Percentiles rank a stretch among this genome's conserved stretches.
Evolutionary conservation across 2,329 filamentous ascomycete species (phyloP).

Genomic region (Harringtonia aguacate): DNA sequence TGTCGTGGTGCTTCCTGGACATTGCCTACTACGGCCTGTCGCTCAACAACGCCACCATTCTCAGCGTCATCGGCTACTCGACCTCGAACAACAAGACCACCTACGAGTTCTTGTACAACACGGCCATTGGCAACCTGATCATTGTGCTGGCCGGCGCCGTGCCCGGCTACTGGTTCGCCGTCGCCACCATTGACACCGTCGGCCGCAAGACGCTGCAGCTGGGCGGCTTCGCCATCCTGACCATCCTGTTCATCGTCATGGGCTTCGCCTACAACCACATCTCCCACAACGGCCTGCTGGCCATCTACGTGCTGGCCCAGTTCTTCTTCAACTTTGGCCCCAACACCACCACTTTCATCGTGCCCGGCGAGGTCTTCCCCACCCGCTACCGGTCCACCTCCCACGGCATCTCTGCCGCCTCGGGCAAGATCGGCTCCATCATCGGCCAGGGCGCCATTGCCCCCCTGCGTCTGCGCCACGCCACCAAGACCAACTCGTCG

Average conservation of each 20-base stretch:
- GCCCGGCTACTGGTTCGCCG: slow-evolving; percentile 75
- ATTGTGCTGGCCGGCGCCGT: slow-evolving; percentile 70
- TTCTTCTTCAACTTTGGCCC: slow-evolving; percentile 52
- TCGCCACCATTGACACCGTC: slow-evolving; percentile 56
- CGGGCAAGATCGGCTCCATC: slow-evolving; percentile 45
- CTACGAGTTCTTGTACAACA: slow-evolving; percentile 63
- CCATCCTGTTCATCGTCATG: slow-evolving; percentile 50
- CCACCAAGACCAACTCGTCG: slow-evolving; percentile 22
- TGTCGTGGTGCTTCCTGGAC: slow-evolving; percentile 71
- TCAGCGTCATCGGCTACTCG: slow-evolving; percentile 61
- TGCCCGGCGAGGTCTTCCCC: slow-evolving; percentile 46
- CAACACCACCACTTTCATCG: slow-evolving; percentile 46
- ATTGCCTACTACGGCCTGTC: slow-evolving; percentile 57
- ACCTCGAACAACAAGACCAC: slow-evolving; percentile 39
- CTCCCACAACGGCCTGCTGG: slow-evolving; percentile 39
- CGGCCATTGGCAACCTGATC: slow-evolving; percentile 68
- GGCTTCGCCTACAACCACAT: slow-evolving; percentile 50
- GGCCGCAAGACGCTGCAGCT: slow-evolving; percentile 72
- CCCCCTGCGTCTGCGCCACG: slow-evolving; percentile 37
- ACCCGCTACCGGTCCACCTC: slow-evolving; percentile 46
- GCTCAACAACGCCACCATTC: slow-evolving; percentile 65
- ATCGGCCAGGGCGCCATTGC: slow-evolving; percentile 48
- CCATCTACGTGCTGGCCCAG: slow-evolving; percentile 44
- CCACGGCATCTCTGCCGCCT: slow-evolving; percentile 45
- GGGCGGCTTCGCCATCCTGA: slow-evolving; percentile 49